phyloP scores from a whole-genome alignment of 148 eudicot species.

The Vaccinium macrocarpon region DNA sequence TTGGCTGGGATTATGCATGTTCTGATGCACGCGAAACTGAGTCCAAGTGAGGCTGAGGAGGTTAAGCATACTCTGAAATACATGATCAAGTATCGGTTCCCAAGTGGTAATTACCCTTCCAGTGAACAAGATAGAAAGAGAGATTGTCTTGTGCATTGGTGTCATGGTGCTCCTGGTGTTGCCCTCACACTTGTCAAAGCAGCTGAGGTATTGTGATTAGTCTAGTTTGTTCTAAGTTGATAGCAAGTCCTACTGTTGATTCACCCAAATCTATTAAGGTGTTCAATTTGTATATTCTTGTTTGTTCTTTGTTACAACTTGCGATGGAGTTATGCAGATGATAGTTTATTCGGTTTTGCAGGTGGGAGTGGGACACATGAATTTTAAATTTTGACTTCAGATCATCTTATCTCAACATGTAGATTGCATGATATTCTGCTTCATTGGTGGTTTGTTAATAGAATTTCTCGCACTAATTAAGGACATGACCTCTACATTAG shows the following conservation, averaged over 20 bases:
- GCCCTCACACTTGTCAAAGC: constrained; percentile 56
- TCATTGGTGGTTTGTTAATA: not conserved
- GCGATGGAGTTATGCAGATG: not conserved
- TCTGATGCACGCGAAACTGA: constrained; percentile 48
- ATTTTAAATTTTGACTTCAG: not conserved
- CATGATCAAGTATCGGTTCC: constrained; percentile 48
- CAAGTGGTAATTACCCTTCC: constrained; percentile 49
- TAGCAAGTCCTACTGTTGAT: constrained; percentile 7
- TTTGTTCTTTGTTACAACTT: not conserved
- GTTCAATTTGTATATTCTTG: not conserved
- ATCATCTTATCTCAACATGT: too few species aligned
- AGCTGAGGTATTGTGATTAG: constrained; percentile 36
- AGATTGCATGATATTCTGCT: not conserved
- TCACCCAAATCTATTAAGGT: too few species aligned
- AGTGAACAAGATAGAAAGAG: constrained; percentile 37
- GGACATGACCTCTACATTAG: not conserved
- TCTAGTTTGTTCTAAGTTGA: constrained; percentile 25
- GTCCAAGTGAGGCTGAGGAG: constrained; percentile 43
- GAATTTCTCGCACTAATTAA: not conserved
- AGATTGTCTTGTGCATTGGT: constrained; percentile 65
- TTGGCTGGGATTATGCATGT: constrained; percentile 61
- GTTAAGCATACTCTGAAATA: constrained; percentile 50
- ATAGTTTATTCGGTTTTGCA: not conserved
- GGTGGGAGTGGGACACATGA: not conserved
- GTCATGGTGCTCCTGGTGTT: constrained; percentile 68